Base-by-base conservation (phyloP, 208 protist species). In the Acanthamoeba triangularis region DNA sequence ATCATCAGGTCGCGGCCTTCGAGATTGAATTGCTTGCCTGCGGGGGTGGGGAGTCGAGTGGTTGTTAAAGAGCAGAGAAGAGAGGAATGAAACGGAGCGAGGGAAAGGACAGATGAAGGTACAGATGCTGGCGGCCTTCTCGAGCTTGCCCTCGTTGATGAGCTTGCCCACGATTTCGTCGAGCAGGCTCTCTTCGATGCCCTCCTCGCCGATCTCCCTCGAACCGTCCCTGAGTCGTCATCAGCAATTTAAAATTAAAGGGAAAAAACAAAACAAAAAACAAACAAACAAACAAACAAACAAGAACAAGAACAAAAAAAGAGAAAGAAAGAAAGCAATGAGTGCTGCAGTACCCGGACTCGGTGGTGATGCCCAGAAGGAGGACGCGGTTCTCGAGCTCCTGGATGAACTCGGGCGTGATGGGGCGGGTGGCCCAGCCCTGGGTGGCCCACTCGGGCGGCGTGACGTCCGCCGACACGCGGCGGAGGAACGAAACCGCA, bases 341-440 rank as follows among this genome's bases (percentile, higher is more conserved):
- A 69, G 4, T 13, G 14, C 1, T 28, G 13, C 5, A 1, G 5
- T 47, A 59, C 37, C 67, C 67, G 16, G 65, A 47, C 13, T 93
- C 88, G 30, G 54, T 78, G 30, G 61, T 93, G 67, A 93, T 78
- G 65, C 54, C 3, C 18, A 93, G 63, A 5, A 93, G 88, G 47
- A 93, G 88, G 35, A 93, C 49, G 33, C 88, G 88, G 54, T 93
- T 93, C 41, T 93, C 88, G 13, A 93, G 67, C 47, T 93, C 88
- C 41, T 93, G 88, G 16, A 78, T 47, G 63, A 93, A 80, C 63
- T 93, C 88, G 25, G 88, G 88, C 35, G 88, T 93, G 67, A 69
- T 93, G 20, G 63, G 59, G 25, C 61, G 54, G 23, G 35, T 93
- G 61, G 61, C 65, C 88, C 59, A 93, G 30, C 37, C 37, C 63